Evolutionary conservation across 2,329 filamentous ascomycete species (phyloP), one percentile per base, ranked within the genome.

Genomic region (Colletotrichum tabaci): DNA sequence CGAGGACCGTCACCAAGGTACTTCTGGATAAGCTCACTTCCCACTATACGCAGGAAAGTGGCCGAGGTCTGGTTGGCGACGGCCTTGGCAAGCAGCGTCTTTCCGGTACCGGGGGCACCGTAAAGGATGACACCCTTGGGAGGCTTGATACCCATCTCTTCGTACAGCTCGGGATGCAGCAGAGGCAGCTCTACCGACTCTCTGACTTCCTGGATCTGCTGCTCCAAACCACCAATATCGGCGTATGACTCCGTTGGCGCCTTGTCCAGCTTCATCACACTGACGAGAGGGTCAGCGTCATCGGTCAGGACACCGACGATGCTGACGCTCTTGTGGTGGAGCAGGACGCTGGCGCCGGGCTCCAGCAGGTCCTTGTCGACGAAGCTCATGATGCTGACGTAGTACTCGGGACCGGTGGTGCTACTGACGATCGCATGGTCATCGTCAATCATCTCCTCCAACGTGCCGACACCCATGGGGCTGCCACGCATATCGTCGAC

Each of bases 61-160:
- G 96, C 96, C 10, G 96, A 98, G 52, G 96, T 99, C 79, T 94
- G 97, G 85, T 99, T 98, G 78, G 96, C 96, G 46, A 99, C 96
- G 23, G 96, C 96, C 88, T 99, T 99, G 81, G 98, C 95, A 79
- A 98, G 85, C 94, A 98, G 97, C 16, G 95, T 98, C 88, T 98
- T 98, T 80, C 95, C 95, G 15, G 95, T 98, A 80, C 96, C 96
- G 1, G 96, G 96, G 38, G 96, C 96, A 1, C 96, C 96, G 81
- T 99, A 99, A 35, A 99, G 92, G 79, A 99, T 99, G 77, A 99
- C 96, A 88, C 96, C 96, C 89, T 99, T 99, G 73, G 96, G 96
- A 5, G 96, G 96, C 84, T 99, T 99, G 88, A 99, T 98, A 79
- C 96, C 96, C 96, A 99, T 99, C 87, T 99, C 96, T 83, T 99